phyloP scores from a whole-genome alignment of 2,329 filamentous ascomycete species.

The Fusarium sp. region DNA sequence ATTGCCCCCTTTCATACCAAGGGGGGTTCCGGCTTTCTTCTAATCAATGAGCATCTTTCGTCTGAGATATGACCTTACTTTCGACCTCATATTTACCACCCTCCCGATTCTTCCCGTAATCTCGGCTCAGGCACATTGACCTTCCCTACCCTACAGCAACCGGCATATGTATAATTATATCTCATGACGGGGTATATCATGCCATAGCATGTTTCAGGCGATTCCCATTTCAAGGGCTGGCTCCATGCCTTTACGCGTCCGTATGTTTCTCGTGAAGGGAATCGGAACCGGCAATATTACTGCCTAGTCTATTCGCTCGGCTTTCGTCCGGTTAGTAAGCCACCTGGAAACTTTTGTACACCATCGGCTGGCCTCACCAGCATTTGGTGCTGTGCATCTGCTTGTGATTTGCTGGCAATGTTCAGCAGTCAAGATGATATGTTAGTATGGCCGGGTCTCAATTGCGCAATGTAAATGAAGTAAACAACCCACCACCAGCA shows the following conservation, averaged over 20 bases:
- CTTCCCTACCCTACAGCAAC: conserved; percentile 28
- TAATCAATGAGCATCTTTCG: conserved; percentile 3
- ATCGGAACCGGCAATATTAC: conserved; percentile 6
- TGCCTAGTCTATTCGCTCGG: neutral
- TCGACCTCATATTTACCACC: conserved; percentile 13
- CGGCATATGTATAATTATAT: conserved; percentile 2
- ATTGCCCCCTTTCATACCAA: no score
- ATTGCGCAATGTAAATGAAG: neutral
- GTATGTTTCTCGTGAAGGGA: neutral
- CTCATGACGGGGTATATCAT: conserved; percentile 3
- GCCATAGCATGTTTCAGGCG: neutral
- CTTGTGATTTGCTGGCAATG: neutral
- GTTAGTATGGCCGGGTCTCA: neutral
- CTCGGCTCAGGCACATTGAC: conserved; percentile 11
- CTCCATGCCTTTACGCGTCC: conserved; percentile 8
- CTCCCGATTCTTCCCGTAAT: conserved; percentile 41
- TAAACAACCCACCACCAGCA: neutral
- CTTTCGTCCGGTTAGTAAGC: conserved; percentile 4
- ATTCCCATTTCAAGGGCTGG: neutral
- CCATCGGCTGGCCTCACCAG: neutral
- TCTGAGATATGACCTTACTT: conserved; percentile 5
- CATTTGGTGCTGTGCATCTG: neutral
- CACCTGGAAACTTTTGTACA: neutral
- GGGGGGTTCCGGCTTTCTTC: neutral
- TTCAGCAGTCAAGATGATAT: conserved; percentile 1